Percentiles rank a stretch among this genome's conserved stretches.
Conservation (phyloP, 2,329 filamentous ascomycete species). For the Helotiales sp. region DNA sequence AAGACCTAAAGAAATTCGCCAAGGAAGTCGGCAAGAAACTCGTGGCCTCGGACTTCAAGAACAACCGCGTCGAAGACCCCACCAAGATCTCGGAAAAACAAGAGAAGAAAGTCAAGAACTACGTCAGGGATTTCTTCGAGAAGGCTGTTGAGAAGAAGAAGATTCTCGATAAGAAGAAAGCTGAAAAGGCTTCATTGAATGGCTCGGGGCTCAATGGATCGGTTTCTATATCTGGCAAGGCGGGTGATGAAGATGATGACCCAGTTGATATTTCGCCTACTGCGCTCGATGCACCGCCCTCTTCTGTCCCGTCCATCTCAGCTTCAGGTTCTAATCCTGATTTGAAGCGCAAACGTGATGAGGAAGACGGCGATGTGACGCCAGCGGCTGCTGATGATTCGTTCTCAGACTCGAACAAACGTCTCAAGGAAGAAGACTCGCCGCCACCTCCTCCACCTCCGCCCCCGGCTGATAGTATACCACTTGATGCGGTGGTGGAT, state of each 20-base stretch:
- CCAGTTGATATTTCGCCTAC: conserved; percentile 37
- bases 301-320: conserved; percentile 50
- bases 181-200: conserved; percentile 48
- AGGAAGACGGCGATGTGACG: conserved; percentile 54
- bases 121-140: conserved; percentile 84
- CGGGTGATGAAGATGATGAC: conserved; percentile 40
- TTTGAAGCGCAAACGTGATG: conserved; percentile 65
- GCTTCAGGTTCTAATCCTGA: conserved; percentile 42
- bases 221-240: conserved; percentile 38
- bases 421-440: conserved; percentile 39
- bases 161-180: conserved; percentile 71
- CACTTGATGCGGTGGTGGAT: conserved; percentile 17
- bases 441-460: conserved; percentile 38
- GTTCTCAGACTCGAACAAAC: conserved; percentile 35
- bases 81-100: conserved; percentile 78
- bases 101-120: conserved; percentile 80
- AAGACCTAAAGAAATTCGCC: conserved; percentile 67
- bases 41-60: conserved; percentile 89
- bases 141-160: conserved; percentile 80
- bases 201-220: conserved; percentile 37
- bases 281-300: conserved; percentile 13
- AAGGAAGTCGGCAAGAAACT: conserved; percentile 83
- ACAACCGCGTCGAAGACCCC: conserved; percentile 83
- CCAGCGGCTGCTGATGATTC: conserved; percentile 18
- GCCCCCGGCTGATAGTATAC: conserved; percentile 9